Conservation (phyloP, 2,329 filamentous ascomycete species). For the Zopfia rhizophila region DNA sequence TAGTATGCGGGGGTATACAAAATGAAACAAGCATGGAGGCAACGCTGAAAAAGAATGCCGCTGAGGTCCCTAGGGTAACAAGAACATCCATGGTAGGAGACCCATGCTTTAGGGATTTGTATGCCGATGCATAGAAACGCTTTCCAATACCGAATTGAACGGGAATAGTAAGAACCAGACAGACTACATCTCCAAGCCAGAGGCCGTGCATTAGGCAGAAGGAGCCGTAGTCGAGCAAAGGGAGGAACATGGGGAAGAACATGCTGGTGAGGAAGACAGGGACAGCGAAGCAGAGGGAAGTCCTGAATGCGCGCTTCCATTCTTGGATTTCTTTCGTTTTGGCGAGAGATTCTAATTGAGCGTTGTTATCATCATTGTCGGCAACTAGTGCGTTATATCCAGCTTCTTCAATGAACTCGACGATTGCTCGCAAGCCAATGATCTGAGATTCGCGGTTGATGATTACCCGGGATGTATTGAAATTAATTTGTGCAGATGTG, state of each 20-base stretch:
- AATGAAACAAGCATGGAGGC: conserved; percentile 87
- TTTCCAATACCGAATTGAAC: conserved; percentile 97
- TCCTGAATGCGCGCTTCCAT: conserved; percentile 84
- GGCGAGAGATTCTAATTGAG: conserved; percentile 92
- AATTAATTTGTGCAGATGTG: conserved; percentile 75
- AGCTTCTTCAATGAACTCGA: conserved; percentile 81
- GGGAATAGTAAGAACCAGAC: conserved; percentile 84
- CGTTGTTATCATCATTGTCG: conserved; percentile 94
- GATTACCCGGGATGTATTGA: conserved; percentile 77
- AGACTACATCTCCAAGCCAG: conserved; percentile 88
- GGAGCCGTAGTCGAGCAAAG: conserved; percentile 78
- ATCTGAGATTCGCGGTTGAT: conserved; percentile 77
- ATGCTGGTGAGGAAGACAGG: conserved; percentile 94
- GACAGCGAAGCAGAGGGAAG: conserved; percentile 82
- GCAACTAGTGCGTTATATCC: conserved; percentile 91
- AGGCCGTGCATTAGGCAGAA: conserved; percentile 76
- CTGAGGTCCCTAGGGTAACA: conserved; percentile 90
- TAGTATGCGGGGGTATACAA: conserved; percentile 75
- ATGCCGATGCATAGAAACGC: conserved; percentile 94
- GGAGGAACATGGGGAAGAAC: conserved; percentile 88
- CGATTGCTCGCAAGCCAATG: conserved; percentile 82
- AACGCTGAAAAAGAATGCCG: conserved; percentile 95
- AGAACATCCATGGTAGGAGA: conserved; percentile 98
- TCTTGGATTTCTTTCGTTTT: conserved; percentile 97
- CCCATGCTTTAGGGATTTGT: conserved; percentile 87